phyloP scores from a whole-genome alignment of 2,329 filamentous ascomycete genomes.

The Fusarium brachygibbosum region DNA sequence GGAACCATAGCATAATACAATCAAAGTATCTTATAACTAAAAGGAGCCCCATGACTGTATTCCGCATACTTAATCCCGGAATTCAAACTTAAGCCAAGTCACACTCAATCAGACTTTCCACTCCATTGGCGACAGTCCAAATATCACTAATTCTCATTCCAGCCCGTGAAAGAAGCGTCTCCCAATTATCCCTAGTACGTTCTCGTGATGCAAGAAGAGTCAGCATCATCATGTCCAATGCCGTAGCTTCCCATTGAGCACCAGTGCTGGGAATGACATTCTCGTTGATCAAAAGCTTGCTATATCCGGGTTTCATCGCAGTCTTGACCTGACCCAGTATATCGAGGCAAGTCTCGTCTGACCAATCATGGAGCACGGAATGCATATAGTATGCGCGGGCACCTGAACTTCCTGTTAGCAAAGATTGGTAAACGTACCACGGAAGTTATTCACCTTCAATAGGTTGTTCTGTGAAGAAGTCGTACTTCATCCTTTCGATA shows the following conservation, averaged over 20 bases:
- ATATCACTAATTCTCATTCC: neutral
- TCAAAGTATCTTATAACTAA: too few relatives aligned
- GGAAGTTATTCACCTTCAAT: slow-evolving; percentile 58
- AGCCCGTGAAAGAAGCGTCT: slow-evolving; percentile 50
- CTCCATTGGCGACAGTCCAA: slow-evolving; percentile 47
- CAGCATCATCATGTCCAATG: slow-evolving; percentile 57
- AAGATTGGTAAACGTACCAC: too few relatives aligned
- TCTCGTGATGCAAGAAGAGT: slow-evolving; percentile 51
- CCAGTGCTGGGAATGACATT: slow-evolving; percentile 54
- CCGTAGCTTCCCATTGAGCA: slow-evolving; percentile 55
- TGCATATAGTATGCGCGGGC: slow-evolving; percentile 58
- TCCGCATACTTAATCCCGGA: too few relatives aligned
- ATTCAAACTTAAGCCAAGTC: slow-evolving; percentile 43
- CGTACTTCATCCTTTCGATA: slow-evolving; percentile 57
- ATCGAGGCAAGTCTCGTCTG: slow-evolving; percentile 51
- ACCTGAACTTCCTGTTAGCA: slow-evolving; percentile 43
- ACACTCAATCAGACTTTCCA: slow-evolving; percentile 56
- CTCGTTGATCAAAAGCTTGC: slow-evolving; percentile 56
- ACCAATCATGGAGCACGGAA: slow-evolving; percentile 59
- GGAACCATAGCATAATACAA: too few relatives aligned
- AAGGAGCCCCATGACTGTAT: too few relatives aligned
- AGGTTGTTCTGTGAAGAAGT: slow-evolving; percentile 63
- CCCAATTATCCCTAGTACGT: slow-evolving; percentile 55
- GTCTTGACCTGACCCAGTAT: slow-evolving; percentile 51
- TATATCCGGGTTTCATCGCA: slow-evolving; percentile 57